Evolutionary conservation across 2,329 filamentous ascomycete genomes (phyloP), one percentile per base, ranked within the genome.

Genomic region (Alternaria brassicae): DNA sequence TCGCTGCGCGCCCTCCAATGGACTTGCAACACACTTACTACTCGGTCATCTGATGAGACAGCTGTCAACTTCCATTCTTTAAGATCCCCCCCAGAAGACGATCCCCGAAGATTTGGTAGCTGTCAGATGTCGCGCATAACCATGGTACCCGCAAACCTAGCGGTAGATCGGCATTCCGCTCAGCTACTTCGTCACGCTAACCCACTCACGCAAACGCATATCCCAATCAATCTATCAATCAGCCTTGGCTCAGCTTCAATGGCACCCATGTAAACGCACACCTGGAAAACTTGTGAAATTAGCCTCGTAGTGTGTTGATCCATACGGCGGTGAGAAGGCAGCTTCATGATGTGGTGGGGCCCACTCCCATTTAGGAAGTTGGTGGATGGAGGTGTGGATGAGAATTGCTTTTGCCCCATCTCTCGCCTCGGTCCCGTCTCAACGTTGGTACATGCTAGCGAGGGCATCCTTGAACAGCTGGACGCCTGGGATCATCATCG

Each of bases 381-480:
- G 44, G 13, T 48, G 44, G 21, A 13, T 48, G 44, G 44, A 36
- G 19, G 44, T 48, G 44, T 48, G 44, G 44, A 28, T 48, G 44
- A 5, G 19, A 23, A 23, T 48, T 48, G 30, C 44, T 48, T 48
- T 48, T 48, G 28, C 19, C n/a, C 19, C 30, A 23, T 34, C 17
- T 36, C 44, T 48, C 44, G 44, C 44, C 44, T 48, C 44, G 44
- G 44, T 48, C 44, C 44, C 44, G 44, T 48, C 44, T 30, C 44
- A 48, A 48, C 44, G 44, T 48, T 36, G 44, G 44, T 48, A 48
- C 44, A 48, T 48, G 13, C 21, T 48, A 48, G 44, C 44, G 44
- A 48, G 17, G 44, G 10, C 44, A 48, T 48, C 28, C 44, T 23
- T 32, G 44, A 21, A n/a, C n/a, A 36, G 44, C 30, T n/a, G 19